Evolutionary conservation across 495 filamentous ascomycete species (phyloP), one percentile per base, ranked within the genome.

Genomic region (Alectoria sarmentosa): DNA sequence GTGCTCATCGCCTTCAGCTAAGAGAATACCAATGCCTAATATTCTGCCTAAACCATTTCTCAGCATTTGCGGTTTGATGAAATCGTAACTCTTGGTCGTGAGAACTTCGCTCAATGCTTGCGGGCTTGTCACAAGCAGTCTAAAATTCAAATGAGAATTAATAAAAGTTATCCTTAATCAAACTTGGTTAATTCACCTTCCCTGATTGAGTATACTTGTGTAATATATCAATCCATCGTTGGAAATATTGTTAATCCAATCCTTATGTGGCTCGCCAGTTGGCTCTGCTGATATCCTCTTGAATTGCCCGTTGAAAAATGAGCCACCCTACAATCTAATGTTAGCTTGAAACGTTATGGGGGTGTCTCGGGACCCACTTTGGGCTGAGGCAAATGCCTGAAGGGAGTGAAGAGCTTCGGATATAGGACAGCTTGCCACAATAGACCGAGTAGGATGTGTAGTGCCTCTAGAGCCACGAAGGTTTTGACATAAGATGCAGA

Each of bases 201-300:
- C 90, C 10, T 77, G 61, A 68, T 94, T 93, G 66, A 88, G 84
- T 9, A 62, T 7, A 41, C 4, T n/a, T n/a, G 52, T 65, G 52
- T 96, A 93, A 37, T 86, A 82, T 56, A 98, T 89, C n/a, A 96
- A 72, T 13, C 92, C 92, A 55, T 93, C 83, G 67, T 97, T 92
- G n/a, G 90, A 89, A 38, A 96, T 78, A 1, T 77, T 83, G 54
- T 87, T 81, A 60, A 86, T 78, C 91, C 90, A 96, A 46, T 86
- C 73, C n/a, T 80, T 72, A 60, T 82, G 80, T 0, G 86, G 83
- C 6, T 74, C 73, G 10, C 90, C 90, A 0, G 84, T 82, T 0
- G 88, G 82, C 10, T 83, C 75, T 13, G 77, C 74, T 48, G 78
- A 68, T 60, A 94, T 87, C 19, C 71, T 73, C 5, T 65, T 65